Conservation (phyloP, 2,329 filamentous ascomycete genomes). For the Whalleya microplaca region DNA sequence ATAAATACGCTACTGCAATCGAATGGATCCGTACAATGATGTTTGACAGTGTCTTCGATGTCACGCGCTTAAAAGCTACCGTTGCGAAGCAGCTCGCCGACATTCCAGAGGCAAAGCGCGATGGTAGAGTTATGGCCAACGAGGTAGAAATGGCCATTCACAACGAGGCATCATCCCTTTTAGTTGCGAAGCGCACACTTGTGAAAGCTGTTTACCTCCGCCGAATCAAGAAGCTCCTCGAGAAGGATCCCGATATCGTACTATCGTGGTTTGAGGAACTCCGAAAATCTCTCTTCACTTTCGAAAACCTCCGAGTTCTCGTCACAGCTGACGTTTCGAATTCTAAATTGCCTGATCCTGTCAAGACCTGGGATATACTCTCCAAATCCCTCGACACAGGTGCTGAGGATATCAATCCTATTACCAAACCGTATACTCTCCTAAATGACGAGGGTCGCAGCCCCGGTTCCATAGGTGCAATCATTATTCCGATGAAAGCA, state of each 20-base stretch:
- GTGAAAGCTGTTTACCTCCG: conserved; percentile 89
- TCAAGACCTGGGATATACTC: conserved; percentile 77
- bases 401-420: conserved; percentile 63
- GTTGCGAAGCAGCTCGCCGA: conserved; percentile 86
- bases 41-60: conserved; percentile 87
- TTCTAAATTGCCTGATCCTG: conserved; percentile 70
- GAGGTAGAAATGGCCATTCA: conserved; percentile 79
- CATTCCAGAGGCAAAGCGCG: conserved; percentile 88
- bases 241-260: conserved; percentile 74
- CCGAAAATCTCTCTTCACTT: conserved; percentile 75
- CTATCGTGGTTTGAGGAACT: conserved; percentile 78
- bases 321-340: conserved; percentile 77
- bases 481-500: conserved; percentile 86
- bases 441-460: conserved; percentile 75
- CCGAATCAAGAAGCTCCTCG: conserved; percentile 78
- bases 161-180: conserved; percentile 73
- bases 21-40: conserved; percentile 85
- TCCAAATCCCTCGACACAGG: conserved; percentile 53
- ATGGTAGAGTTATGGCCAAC: conserved; percentile 69
- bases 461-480: conserved; percentile 73
- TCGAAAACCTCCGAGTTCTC: conserved; percentile 83
- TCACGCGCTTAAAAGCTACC: conserved; percentile 62
- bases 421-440: conserved; percentile 71
- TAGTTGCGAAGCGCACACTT: conserved; percentile 78
- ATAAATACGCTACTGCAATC: conserved; percentile 83